Evolutionary conservation across 495 filamentous ascomycete species (phyloP), one percentile per base, ranked within the genome.

Genomic region (Penicillium malachiteum): DNA sequence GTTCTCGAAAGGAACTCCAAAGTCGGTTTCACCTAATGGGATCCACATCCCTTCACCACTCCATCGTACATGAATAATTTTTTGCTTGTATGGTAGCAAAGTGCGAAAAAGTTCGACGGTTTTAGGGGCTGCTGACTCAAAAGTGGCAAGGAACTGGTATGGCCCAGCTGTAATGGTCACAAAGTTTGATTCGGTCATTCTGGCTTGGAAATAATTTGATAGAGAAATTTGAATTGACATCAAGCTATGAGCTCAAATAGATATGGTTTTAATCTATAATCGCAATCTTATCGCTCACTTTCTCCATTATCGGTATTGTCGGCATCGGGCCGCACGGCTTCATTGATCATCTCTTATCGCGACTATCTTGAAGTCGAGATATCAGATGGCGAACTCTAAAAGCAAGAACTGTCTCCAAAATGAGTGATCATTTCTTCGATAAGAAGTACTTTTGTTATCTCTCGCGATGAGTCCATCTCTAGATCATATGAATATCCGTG

Each of bases 21-120:
- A 68, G 17, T 65, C 35, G 5, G 59, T 63, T 33, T 68, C 59
- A 7, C 65, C 62, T 17, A 68, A 41, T 13, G 65, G 65, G 48
- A 68, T 65, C 65, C 62, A 68, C 51, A 68, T 49, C 3, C 40
- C 62, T 44, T 68, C 62, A 13, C 65, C 65, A 10, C 58, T 62
- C 65, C 65, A 65, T 31, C 65, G 65, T 3, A 65, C 62, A 55
- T 68, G 65, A 39, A 68, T 68, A 11, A 65, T 48, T 26, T 65
- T 62, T 31, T 68, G 65, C 7, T 38, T 57, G 30, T 68, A 68
- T 17, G 65, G 65, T 17, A 68, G 59, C 9, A 68, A 54, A 5
- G 46, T 37, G 18, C 50, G 59, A 48, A 68, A 68, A 26, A 65
- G 52, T 3, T 55, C 40, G 37, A 60, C 56, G 9, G 62, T 68